Base-by-base conservation (phyloP, 139 green algal genomes). In the Chlamydomonas schloesseri region DNA sequence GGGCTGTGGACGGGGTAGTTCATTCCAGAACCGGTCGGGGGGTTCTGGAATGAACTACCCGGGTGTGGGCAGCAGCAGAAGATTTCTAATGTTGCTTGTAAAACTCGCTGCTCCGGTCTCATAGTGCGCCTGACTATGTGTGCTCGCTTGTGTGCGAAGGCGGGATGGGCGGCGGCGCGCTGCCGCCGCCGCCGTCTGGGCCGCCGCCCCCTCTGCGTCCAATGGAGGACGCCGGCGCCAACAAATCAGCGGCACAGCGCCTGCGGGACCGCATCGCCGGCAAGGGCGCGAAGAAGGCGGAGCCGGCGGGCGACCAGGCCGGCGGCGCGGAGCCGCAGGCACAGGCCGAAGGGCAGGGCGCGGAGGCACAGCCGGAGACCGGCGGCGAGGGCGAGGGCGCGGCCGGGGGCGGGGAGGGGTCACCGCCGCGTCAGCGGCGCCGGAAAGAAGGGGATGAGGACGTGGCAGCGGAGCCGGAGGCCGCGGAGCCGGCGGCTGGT, bases 191-290 rank as follows among this genome's bases (percentile, higher is more conserved):
- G 42, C 77, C 71, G 15, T 14, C 62, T 33, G 81, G 81, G 29
- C 68, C 74, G 26, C 73, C 47, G 64, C 64, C 64, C 5, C 64
- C 78, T 4, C 68, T 86, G 15, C 31, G 53, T 14, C 31, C 31
- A 9, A 86, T 86, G 80, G 67, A 86, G 0, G 68, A 86, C 50
- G 42, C 67, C 3, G 65, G 70, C 17, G 68, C 67, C 81, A 97
- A 97, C 89, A 96, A 95, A 88, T 90, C 75, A 26, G 94, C 94
- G 31, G 95, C 95, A 2, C 85, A 94, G 88, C 82, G 91, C 74
- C 85, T 97, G 0, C 88, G 86, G 31, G 88, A 93, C 62, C 87
- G 86, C 50, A 94, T 96, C 37, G 73, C 73, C 28, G 73, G 23
- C 1, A 70, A 62, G 24, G 67, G 47, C 47, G n/a, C n/a, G n/a